A percentile compares a stretch with the other conserved stretches of the same genome.
These are phyloP conservation scores for Alternaria rosae DNA, from an alignment of 2,329 filamentous ascomycete genomes.

Conservation along the genomic window DNA sequence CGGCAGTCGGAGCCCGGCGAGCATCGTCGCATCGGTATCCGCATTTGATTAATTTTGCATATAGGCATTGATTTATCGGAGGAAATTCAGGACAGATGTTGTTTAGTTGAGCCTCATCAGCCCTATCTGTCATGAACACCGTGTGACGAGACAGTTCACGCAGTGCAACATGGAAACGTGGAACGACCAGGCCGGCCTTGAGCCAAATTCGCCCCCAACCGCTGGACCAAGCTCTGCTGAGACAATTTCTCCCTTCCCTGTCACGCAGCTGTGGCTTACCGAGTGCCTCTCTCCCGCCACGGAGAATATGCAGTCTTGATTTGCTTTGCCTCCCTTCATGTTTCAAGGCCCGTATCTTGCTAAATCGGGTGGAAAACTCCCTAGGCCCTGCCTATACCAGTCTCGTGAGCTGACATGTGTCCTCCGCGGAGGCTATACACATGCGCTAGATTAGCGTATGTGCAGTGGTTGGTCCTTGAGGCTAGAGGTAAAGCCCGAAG, in stretches of 20 bases:
- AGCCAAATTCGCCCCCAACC: slow-evolving; percentile 1
- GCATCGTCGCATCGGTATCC: slow-evolving; percentile 1
- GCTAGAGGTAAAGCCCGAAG: not conserved
- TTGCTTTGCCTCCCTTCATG: slow-evolving; percentile 6
- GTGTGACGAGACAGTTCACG: not conserved
- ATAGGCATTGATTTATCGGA: not conserved
- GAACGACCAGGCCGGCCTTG: not conserved
- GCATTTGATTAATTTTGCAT: not conserved
- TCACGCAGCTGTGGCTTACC: not conserved
- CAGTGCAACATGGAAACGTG: not conserved
- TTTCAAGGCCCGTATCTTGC: not conserved
- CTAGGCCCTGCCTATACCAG: not conserved
- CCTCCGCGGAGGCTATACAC: slow-evolving; percentile 4
- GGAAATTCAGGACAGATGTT: not conserved
- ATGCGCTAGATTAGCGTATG: not conserved
- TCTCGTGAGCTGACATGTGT: not conserved
- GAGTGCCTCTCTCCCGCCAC: not conserved
- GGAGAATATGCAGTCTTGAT: not conserved
- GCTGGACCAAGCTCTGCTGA: not conserved
- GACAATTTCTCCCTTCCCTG: not conserved
- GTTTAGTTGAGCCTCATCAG: not conserved
- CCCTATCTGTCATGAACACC: not conserved
- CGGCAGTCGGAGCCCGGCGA: slow-evolving; percentile 7
- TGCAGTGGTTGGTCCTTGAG: not conserved
- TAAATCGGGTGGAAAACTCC: not conserved